A percentile compares a stretch with the other conserved stretches of the same genome.
Conservation (phyloP, 2,329 filamentous ascomycete species). For the Fusarium paranaense region DNA sequence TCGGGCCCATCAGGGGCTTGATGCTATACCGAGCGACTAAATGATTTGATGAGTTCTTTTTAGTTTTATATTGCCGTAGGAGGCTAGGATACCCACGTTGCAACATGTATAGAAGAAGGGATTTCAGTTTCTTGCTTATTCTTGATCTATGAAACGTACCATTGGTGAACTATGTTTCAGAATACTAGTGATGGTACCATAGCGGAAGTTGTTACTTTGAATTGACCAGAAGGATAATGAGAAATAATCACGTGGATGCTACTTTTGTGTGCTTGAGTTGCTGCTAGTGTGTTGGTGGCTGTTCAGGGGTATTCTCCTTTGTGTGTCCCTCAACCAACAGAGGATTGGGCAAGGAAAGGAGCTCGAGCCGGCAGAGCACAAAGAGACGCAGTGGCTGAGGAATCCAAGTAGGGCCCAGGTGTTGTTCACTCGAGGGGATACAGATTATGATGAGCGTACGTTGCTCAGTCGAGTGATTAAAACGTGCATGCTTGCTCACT, state of each 20-base stretch:
- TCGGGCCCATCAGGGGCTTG: slow-evolving; percentile 41
- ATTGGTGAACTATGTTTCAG: neutral
- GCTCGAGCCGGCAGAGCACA: neutral
- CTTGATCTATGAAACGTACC: neutral
- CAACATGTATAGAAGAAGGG: neutral
- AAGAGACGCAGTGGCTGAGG: neutral
- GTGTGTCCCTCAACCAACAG: neutral
- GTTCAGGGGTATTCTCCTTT: neutral
- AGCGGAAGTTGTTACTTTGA: neutral
- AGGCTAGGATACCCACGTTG: slow-evolving; percentile 29
- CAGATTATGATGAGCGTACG: neutral
- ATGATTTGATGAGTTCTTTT: neutral
- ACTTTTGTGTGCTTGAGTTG: neutral
- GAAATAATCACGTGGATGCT: neutral
- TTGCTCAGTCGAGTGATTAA: neutral
- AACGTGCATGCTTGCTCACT: neutral
- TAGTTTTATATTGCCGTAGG: neutral
- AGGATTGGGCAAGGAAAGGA: neutral
- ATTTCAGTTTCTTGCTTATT: neutral
- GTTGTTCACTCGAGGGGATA: neutral
- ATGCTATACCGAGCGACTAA: neutral
- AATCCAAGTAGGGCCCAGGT: neutral
- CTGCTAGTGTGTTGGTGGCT: neutral
- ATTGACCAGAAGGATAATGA: neutral
- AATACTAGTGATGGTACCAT: neutral